Evolutionary conservation across 495 filamentous ascomycete species (phyloP).

Genomic region (Acidiella bohemica): DNA sequence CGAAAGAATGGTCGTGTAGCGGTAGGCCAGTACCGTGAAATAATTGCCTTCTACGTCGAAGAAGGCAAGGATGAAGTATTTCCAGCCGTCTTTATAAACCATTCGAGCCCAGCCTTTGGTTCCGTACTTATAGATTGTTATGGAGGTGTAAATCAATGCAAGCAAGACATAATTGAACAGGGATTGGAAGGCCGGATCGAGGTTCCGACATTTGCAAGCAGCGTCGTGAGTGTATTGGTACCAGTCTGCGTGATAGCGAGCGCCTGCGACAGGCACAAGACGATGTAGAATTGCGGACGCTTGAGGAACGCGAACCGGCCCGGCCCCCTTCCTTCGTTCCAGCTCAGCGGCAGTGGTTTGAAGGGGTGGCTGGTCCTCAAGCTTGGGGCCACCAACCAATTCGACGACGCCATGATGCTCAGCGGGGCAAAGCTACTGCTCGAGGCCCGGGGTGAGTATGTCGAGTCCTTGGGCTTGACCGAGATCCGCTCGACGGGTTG

Average conservation of each 20-base stretch:
- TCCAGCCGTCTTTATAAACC: conserved; percentile 65
- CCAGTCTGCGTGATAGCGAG: conserved; percentile 77
- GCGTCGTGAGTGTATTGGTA: conserved; percentile 73
- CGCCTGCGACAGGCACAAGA: conserved; percentile 67
- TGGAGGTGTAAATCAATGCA: conserved; percentile 64
- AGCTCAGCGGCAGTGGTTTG: too few relatives aligned
- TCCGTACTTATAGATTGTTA: conserved; percentile 73
- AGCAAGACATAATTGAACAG: conserved; percentile 90
- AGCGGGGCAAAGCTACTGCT: conserved; percentile 19
- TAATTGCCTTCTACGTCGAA: conserved; percentile 95
- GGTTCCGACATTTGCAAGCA: conserved; percentile 54
- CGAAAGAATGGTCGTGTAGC: conserved; percentile 79
- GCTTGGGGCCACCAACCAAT: conserved; percentile 2
- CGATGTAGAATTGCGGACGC: conserved; percentile 77
- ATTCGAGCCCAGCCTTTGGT: conserved; percentile 52
- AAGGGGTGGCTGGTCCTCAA: conserved; percentile 11
- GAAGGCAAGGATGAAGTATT: conserved; percentile 84
- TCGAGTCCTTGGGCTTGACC: conserved; percentile 22
- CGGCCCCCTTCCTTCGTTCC: conserved; percentile 36
- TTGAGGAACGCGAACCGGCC: conserved; percentile 64
- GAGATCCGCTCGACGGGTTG: conserved; percentile 18
- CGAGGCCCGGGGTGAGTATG: conserved; percentile 3
- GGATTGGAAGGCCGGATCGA: conserved; percentile 91
- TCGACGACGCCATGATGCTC: conserved; percentile 6
- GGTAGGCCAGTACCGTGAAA: conserved; percentile 88